Evolutionary conservation across 768 basidiomycete species (phyloP).

Genomic region (Pluteus cervinus): DNA sequence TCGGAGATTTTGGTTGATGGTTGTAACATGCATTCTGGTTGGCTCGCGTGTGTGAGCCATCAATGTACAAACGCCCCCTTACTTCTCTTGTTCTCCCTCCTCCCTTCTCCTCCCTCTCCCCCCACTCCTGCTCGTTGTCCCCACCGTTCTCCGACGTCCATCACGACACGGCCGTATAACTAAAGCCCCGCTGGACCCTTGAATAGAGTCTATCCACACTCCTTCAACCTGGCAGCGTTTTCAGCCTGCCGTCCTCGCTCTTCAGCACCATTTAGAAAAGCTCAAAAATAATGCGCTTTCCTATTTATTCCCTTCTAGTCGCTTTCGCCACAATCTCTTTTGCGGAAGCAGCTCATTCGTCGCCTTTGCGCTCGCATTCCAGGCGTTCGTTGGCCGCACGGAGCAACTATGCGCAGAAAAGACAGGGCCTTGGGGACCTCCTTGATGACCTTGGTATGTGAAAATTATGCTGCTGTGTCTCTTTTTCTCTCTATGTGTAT

Average conservation of each 20-base stretch:
- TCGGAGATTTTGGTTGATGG: too few species aligned
- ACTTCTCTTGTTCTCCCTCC: slow-evolving; percentile 3
- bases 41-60: too few species aligned
- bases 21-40: too few species aligned
- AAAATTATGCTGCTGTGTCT: too few species aligned
- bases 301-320: slow-evolving; percentile 22
- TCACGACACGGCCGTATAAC: slow-evolving; percentile 16
- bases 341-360: slow-evolving; percentile 33
- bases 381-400: slow-evolving; percentile 24
- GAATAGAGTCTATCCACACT: slow-evolving; percentile 24
- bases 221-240: slow-evolving; percentile 27
- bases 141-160: slow-evolving; percentile 11
- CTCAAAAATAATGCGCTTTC: slow-evolving; percentile 23
- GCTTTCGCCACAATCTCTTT: slow-evolving; percentile 19
- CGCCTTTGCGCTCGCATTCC: slow-evolving; percentile 24
- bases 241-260: slow-evolving; percentile 19
- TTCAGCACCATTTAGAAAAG: slow-evolving; percentile 18
- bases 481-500: too few species aligned
- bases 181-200: too few species aligned
- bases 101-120: slow-evolving; percentile 10
- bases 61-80: neutral
- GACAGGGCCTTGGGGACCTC: slow-evolving; percentile 5
- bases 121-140: slow-evolving; percentile 9
- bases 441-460: too few species aligned
- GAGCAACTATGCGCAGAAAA: too few species aligned